Percentiles rank a stretch among this genome's conserved stretches.
Conservation (phyloP, 2,329 filamentous ascomycete genomes). For the Samsoniella hepiali region DNA sequence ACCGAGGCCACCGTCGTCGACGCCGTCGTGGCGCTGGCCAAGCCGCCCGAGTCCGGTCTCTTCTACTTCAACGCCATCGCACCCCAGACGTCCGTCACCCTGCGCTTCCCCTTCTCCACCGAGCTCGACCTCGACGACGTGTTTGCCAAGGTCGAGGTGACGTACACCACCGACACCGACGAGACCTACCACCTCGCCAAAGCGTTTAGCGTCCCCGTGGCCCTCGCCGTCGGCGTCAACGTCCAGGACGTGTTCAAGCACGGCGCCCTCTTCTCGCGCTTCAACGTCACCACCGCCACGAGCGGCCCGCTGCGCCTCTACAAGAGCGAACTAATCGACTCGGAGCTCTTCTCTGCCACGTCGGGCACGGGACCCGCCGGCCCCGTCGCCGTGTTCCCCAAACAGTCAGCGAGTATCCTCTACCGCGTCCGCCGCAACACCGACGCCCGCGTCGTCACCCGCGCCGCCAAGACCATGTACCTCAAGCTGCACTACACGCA, state of each 20-base stretch:
- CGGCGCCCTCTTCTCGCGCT: conserved; percentile 76
- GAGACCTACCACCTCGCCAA: conserved; percentile 38
- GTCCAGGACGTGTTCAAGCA: conserved; percentile 96
- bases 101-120: conserved; percentile 77
- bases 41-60: conserved; percentile 51
- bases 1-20: conserved; percentile 53
- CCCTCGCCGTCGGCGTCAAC: conserved; percentile 86
- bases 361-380: conserved; percentile 51
- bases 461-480: conserved; percentile 51
- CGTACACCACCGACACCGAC: conserved; percentile 66
- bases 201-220: conserved; percentile 64
- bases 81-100: conserved; percentile 45
- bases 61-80: conserved; percentile 50
- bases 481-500: conserved; percentile 74
- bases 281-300: conserved; percentile 82
- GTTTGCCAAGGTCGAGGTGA: conserved; percentile 70
- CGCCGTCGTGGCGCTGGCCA: conserved; percentile 41
- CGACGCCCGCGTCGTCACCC: conserved; percentile 30
- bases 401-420: conserved; percentile 75
- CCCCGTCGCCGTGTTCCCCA: conserved; percentile 67
- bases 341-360: conserved; percentile 64
- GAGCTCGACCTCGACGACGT: conserved; percentile 73
- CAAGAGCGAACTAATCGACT: conserved; percentile 66
- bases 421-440: conserved; percentile 69
- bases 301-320: conserved; percentile 71